Conservation (phyloP, 2,329 filamentous ascomycete species). For the Calonectria hawksworthii region DNA sequence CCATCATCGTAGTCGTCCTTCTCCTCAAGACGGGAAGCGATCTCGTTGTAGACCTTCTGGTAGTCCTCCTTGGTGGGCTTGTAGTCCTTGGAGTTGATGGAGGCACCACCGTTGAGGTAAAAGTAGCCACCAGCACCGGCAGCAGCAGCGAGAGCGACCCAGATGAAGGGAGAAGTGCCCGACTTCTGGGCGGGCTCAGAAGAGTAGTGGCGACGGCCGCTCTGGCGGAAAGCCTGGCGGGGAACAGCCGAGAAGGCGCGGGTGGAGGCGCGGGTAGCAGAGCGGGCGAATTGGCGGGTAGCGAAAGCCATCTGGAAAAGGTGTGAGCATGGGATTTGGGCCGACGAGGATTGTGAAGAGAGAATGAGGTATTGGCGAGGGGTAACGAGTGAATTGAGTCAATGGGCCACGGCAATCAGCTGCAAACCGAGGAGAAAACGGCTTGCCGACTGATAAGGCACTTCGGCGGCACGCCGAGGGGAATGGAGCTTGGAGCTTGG, state of each 20-base stretch:
- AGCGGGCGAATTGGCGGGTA: constrained; percentile 69
- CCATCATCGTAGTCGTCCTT: constrained; percentile 97
- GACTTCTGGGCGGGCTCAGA: constrained; percentile 73
- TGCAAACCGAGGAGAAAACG: not conserved
- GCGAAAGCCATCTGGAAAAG: constrained; percentile 54
- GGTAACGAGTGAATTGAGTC: not conserved
- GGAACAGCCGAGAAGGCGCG: constrained; percentile 72
- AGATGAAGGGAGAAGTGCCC: constrained; percentile 65
- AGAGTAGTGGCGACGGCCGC: constrained; percentile 84
- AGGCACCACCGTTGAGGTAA: constrained; percentile 71
- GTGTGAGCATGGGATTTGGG: constrained; percentile 24
- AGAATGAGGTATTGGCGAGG: not conserved
- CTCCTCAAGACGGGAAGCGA: constrained; percentile 85
- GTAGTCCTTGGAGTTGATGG: constrained; percentile 71
- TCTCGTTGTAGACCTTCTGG: constrained; percentile 93
- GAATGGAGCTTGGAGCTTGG: not conserved
- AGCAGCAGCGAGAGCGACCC: constrained; percentile 70
- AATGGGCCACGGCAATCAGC: not conserved
- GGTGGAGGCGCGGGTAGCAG: constrained; percentile 69
- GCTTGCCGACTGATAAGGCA: constrained; percentile 6
- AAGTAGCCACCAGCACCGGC: constrained; percentile 76
- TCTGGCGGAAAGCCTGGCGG: constrained; percentile 79
- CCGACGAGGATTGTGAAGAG: not conserved
- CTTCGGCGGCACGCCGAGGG: not conserved
- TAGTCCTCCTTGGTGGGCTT: constrained; percentile 88